Conservation (phyloP, 306 rosid species). For the Begonia masoniana region DNA sequence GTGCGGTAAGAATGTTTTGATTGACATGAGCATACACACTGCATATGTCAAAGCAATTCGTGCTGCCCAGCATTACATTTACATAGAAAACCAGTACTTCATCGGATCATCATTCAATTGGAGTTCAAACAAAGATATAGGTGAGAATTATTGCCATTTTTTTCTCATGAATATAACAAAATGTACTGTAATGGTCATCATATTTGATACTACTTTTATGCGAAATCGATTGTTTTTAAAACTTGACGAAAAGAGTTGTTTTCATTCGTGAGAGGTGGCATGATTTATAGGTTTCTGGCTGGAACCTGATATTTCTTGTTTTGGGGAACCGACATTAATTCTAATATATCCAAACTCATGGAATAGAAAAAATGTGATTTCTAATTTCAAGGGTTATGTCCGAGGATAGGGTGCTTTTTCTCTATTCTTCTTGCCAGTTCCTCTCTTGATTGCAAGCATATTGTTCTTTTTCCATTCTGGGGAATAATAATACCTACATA, state of each 20-base stretch:
- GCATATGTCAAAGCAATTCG: conserved; percentile 96
- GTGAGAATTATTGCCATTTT: conserved; percentile 24
- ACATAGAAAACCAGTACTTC: conserved; percentile 92
- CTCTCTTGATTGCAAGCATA: no score
- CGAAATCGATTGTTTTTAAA: not conserved
- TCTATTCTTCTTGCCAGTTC: no score
- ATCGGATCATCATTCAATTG: conserved; percentile 90
- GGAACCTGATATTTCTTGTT: no score
- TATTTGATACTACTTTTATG: not conserved
- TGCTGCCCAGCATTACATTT: conserved; percentile 86
- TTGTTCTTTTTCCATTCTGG: no score
- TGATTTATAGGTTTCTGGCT: no score
- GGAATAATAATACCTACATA: no score
- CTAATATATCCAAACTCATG: no score
- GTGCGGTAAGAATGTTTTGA: conserved; percentile 90
- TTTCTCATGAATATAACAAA: not conserved
- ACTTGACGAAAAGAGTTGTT: not conserved
- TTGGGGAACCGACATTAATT: no score
- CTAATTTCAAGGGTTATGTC: no score
- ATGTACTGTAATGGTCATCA: not conserved
- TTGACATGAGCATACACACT: conserved; percentile 97
- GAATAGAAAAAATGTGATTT: no score
- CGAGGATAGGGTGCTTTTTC: no score
- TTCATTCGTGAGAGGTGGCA: not conserved
- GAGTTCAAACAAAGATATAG: conserved; percentile 60